phyloP scores from a whole-genome alignment of 805 yeast species.

The Yarrowia phangngaensis region DNA sequence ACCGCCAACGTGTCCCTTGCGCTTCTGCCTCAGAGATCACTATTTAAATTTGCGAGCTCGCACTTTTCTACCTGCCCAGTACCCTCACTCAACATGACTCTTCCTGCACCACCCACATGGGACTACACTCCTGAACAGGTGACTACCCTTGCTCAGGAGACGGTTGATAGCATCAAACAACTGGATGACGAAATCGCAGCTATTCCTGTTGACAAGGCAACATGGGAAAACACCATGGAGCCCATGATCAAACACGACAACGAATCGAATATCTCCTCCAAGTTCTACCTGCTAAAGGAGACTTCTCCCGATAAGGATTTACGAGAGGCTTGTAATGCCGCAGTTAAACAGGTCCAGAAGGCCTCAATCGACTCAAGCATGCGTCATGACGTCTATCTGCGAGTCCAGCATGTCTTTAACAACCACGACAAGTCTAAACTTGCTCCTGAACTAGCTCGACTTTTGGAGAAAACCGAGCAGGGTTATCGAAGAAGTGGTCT shows the following conservation, averaged over 20 bases:
- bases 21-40: slow-evolving; percentile 9
- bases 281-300: slow-evolving; percentile 64
- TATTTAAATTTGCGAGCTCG: slow-evolving; percentile 6
- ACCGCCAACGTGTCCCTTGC: slow-evolving; percentile 19
- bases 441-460: slow-evolving; percentile 55
- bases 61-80: slow-evolving; percentile 5
- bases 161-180: slow-evolving; percentile 45
- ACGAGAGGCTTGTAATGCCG: slow-evolving; percentile 65
- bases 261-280: slow-evolving; percentile 46
- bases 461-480: slow-evolving; percentile 53
- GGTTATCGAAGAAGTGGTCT: slow-evolving; percentile 68
- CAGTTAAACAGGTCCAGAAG: slow-evolving; percentile 56
- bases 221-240: slow-evolving; percentile 53
- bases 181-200: slow-evolving; percentile 54
- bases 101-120: slow-evolving; percentile 50
- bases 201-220: slow-evolving; percentile 44
- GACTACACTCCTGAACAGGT: slow-evolving; percentile 53
- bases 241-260: slow-evolving; percentile 55
- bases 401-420: slow-evolving; percentile 52
- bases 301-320: slow-evolving; percentile 60
- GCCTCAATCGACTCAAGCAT: slow-evolving; percentile 59
- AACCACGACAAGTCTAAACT: slow-evolving; percentile 32
- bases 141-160: slow-evolving; percentile 42
- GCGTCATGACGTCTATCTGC: slow-evolving; percentile 62
- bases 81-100: not conserved